phyloP scores from a whole-genome alignment of 1,139 yeast species.

The Saccharomyces hybrid region DNA sequence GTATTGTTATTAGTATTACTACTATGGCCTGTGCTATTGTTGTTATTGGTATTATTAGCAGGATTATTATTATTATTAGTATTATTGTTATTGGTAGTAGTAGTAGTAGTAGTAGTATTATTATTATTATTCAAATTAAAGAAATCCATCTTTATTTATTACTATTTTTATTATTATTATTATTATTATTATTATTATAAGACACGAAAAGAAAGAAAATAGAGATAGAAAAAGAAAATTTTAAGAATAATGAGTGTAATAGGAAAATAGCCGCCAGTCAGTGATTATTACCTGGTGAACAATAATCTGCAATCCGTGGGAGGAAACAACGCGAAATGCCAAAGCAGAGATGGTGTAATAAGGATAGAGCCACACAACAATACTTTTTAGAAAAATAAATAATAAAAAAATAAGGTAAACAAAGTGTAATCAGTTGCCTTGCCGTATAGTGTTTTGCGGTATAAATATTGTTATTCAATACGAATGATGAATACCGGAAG shows the following conservation, averaged over 20 bases:
- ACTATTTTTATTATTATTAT: neutral
- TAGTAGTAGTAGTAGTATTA: neutral
- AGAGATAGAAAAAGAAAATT: neutral
- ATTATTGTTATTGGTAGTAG: neutral
- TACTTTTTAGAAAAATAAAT: neutral
- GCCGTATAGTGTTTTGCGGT: neutral
- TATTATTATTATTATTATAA: neutral
- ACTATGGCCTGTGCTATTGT: neutral
- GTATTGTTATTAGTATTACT: neutral
- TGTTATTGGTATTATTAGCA: neutral
- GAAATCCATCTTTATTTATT: constrained; percentile 1
- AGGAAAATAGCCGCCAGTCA: constrained; percentile 1
- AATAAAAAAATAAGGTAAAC: neutral
- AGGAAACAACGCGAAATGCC: neutral
- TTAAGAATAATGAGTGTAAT: neutral
- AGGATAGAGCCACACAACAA: constrained; percentile 1
- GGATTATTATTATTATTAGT: neutral
- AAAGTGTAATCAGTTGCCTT: neutral
- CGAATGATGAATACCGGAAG: neutral
- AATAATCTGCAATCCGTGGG: neutral
- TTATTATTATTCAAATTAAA: neutral
- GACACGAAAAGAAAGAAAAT: neutral
- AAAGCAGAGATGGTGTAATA: neutral
- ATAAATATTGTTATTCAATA: neutral
- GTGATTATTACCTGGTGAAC: neutral